A percentile compares a stretch with the other conserved stretches of the same genome.
phyloP scores from a whole-genome alignment of 148 eudicot species.

The Amaranthus hypochondriacus region DNA sequence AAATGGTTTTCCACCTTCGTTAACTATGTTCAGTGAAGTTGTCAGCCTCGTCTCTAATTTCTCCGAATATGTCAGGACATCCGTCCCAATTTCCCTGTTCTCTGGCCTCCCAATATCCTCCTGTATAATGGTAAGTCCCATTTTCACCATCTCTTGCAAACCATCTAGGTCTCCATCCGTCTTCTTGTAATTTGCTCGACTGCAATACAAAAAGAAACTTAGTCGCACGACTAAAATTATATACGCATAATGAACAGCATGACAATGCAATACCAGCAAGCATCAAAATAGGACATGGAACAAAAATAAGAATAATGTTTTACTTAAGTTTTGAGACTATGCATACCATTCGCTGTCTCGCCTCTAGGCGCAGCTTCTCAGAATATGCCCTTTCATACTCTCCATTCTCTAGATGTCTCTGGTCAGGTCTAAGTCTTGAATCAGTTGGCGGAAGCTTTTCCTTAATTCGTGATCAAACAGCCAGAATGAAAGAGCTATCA shows the following conservation, averaged over 20 bases:
- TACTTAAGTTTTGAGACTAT: not conserved
- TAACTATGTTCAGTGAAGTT: slow-evolving; percentile 28
- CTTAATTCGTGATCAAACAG: slow-evolving; percentile 51
- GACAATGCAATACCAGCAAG: too few relatives aligned
- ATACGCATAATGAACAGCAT: too few relatives aligned
- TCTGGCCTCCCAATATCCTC: slow-evolving; percentile 89
- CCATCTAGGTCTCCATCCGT: slow-evolving; percentile 92
- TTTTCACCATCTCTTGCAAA: slow-evolving; percentile 59
- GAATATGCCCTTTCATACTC: slow-evolving; percentile 81
- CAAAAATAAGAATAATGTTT: not conserved
- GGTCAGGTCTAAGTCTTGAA: slow-evolving; percentile 95
- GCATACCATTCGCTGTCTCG: slow-evolving; percentile 79
- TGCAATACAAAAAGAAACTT: slow-evolving; percentile 22
- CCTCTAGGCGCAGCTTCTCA: slow-evolving; percentile 86
- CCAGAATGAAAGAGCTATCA: slow-evolving; percentile 36
- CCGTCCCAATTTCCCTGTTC: slow-evolving; percentile 58
- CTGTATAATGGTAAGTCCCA: slow-evolving; percentile 53
- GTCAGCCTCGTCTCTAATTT: slow-evolving; percentile 42
- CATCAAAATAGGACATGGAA: not conserved
- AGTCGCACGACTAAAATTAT: not conserved
- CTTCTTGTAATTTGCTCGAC: slow-evolving; percentile 85
- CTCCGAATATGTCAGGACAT: slow-evolving; percentile 73
- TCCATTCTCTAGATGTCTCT: slow-evolving; percentile 87
- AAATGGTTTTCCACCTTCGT: slow-evolving; percentile 29
- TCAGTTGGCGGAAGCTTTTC: slow-evolving; percentile 92